Evolutionary conservation across 345 rosid genomes (phyloP).

Genomic region (Citrus mangshanensis): DNA sequence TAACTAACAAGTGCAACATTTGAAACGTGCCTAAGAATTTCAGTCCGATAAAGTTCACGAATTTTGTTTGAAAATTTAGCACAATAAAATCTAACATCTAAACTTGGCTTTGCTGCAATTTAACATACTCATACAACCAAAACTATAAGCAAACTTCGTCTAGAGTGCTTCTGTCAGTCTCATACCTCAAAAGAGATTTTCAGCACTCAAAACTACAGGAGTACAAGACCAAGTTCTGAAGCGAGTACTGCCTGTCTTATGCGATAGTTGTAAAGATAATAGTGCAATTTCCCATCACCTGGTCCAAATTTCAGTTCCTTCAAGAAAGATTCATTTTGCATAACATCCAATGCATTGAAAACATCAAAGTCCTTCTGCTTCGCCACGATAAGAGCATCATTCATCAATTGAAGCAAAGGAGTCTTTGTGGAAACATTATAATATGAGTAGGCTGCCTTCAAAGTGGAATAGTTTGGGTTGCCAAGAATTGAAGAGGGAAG

Average conservation of each 20-base stretch:
- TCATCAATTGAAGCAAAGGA: slow-evolving; percentile 88
- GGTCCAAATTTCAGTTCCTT: slow-evolving; percentile 91
- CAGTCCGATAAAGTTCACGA: neutral
- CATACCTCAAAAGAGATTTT: neutral
- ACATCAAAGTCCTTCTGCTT: slow-evolving; percentile 88
- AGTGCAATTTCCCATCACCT: slow-evolving; percentile 93
- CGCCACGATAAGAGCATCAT: slow-evolving; percentile 72
- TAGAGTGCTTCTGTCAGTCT: neutral
- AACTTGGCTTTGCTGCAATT: neutral
- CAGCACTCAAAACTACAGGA: slow-evolving; percentile 40
- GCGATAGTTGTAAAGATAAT: slow-evolving; percentile 82
- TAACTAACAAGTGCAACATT: neutral
- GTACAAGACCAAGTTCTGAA: slow-evolving; percentile 84
- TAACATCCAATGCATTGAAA: slow-evolving; percentile 85
- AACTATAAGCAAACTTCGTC: neutral
- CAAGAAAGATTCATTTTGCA: slow-evolving; percentile 91
- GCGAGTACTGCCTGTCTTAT: slow-evolving; percentile 53
- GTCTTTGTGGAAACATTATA: slow-evolving; percentile 84
- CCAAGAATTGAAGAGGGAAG: slow-evolving; percentile 95
- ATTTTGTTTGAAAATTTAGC: neutral
- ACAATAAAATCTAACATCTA: neutral
- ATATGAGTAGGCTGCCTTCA: slow-evolving; percentile 96
- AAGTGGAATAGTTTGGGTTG: slow-evolving; percentile 57
- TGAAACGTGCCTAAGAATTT: neutral
- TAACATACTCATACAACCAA: neutral